Percentiles rank a stretch among this genome's conserved stretches.
These are phyloP conservation scores for Alternaria novae-zelandiae DNA, from an alignment of 2,329 filamentous ascomycete genomes.

Conservation along the genomic window DNA sequence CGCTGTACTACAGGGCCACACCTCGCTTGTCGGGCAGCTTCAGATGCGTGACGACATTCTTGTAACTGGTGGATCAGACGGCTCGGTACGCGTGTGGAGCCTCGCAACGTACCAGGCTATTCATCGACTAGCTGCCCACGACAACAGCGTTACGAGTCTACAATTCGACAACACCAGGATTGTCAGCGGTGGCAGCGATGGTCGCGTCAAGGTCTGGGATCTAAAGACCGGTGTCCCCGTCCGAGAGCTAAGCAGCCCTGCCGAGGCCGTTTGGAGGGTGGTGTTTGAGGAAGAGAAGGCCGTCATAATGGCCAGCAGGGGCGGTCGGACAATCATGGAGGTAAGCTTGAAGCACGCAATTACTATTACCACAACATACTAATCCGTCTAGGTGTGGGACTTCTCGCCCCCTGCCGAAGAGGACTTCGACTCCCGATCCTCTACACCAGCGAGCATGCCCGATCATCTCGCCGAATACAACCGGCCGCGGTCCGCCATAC, in stretches of 20 bases:
- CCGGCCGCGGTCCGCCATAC: slow-evolving; percentile 41
- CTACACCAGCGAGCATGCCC: slow-evolving; percentile 52
- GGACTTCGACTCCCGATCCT: slow-evolving; percentile 45
- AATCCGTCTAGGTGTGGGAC: slow-evolving; percentile 78
- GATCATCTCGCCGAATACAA: slow-evolving; percentile 44
- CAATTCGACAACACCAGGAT: slow-evolving; percentile 97
- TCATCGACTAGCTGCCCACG: slow-evolving; percentile 91
- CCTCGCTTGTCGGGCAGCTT: slow-evolving; percentile 92
- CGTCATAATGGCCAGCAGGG: slow-evolving; percentile 88
- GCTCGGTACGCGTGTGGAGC: slow-evolving; percentile 95
- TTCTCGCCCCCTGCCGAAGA: slow-evolving; percentile 79
- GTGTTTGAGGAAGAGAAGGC: slow-evolving; percentile 99
- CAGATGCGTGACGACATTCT: slow-evolving; percentile 95
- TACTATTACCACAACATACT: slow-evolving; percentile 16
- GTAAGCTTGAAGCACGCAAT: slow-evolving; percentile 59
- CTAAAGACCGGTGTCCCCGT: slow-evolving; percentile 89
- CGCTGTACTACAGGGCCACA: slow-evolving; percentile 94
- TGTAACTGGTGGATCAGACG: slow-evolving; percentile 94
- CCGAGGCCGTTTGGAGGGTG: slow-evolving; percentile 96
- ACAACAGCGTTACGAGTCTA: slow-evolving; percentile 96
- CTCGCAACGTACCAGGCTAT: slow-evolving; percentile 89
- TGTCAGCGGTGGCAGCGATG: slow-evolving; percentile 94
- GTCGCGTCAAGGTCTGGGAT: slow-evolving; percentile 98
- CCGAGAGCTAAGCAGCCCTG: slow-evolving; percentile 86
- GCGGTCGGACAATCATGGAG: slow-evolving; percentile 94